Evolutionary conservation across 352 stramenopile species (phyloP).

Genomic region (Globisporangium carolinianum): DNA sequence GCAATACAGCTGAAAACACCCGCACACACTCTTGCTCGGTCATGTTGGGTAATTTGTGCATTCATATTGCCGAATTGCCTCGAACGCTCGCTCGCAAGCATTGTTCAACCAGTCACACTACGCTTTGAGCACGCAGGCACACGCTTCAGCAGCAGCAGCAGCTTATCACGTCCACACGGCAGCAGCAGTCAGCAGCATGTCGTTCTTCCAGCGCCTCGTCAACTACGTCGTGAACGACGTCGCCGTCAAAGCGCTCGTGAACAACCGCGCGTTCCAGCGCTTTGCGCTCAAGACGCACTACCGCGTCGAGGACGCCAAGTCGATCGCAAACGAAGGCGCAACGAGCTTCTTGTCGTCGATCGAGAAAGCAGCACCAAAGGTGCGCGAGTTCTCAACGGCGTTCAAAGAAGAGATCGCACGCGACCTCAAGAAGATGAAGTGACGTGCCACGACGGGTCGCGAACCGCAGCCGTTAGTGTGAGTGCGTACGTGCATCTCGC

Average conservation of each 20-base stretch:
- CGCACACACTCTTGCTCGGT: background rate
- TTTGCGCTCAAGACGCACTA: slow-evolving; percentile 85
- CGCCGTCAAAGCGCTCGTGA: slow-evolving; percentile 74
- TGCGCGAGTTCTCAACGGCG: slow-evolving; percentile 65
- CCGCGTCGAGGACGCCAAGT: slow-evolving; percentile 78
- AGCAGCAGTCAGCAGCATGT: slow-evolving; percentile 25
- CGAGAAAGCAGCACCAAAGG: slow-evolving; percentile 57
- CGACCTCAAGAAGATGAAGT: slow-evolving; percentile 77
- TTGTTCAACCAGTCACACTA: background rate
- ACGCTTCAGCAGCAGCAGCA: background rate
- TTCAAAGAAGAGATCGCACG: slow-evolving; percentile 69
- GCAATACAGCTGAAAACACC: background rate
- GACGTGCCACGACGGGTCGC: background rate
- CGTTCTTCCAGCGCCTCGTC: slow-evolving; percentile 77
- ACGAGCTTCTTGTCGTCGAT: slow-evolving; percentile 40
- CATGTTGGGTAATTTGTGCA: too few relatives aligned
- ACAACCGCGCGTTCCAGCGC: slow-evolving; percentile 77
- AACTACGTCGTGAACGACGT: slow-evolving; percentile 83
- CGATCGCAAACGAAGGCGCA: slow-evolving; percentile 41
- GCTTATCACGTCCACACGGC: background rate
- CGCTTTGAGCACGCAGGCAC: background rate
- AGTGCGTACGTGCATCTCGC: background rate
- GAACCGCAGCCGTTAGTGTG: background rate
- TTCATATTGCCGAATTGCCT: background rate
- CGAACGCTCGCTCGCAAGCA: background rate